Evolutionary conservation across 345 rosid species (phyloP).

Genomic region (Psidium friedrichsthalianum): DNA sequence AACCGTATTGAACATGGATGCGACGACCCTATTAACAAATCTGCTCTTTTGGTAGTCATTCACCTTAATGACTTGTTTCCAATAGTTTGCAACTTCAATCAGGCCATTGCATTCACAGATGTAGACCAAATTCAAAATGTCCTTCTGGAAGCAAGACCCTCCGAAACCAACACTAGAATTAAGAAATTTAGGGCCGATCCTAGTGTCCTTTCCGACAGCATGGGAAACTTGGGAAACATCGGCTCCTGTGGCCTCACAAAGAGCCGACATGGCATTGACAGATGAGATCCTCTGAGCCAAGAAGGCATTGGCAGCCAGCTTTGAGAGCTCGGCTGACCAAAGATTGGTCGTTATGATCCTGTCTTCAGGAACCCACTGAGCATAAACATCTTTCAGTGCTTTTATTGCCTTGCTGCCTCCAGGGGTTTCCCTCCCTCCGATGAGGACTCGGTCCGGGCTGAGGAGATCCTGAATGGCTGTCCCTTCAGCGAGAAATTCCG

Average conservation of each 20-base stretch:
- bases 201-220: slow-evolving; percentile 63
- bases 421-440: slow-evolving; percentile 74
- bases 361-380: slow-evolving; percentile 75
- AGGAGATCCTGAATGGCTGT: slow-evolving; percentile 68
- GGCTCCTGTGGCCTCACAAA: slow-evolving; percentile 82
- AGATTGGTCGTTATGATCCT: slow-evolving; percentile 63
- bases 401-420: slow-evolving; percentile 54
- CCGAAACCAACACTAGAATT: slow-evolving; percentile 86
- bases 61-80: slow-evolving; percentile 78
- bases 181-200: slow-evolving; percentile 72
- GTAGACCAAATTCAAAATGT: slow-evolving; percentile 61
- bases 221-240: slow-evolving; percentile 58
- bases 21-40: slow-evolving; percentile 59
- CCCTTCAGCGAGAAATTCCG: slow-evolving; percentile 84
- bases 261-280: slow-evolving; percentile 77
- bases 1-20: slow-evolving; percentile 82
- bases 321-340: slow-evolving; percentile 89
- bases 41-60: slow-evolving; percentile 71
- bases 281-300: slow-evolving; percentile 85
- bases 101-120: slow-evolving; percentile 81
- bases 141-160: slow-evolving; percentile 84
- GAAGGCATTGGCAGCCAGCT: slow-evolving; percentile 81
- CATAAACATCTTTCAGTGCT: slow-evolving; percentile 61
- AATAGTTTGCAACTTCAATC: slow-evolving; percentile 60
- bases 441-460: slow-evolving; percentile 68